Evolutionary conservation across 441 rosid genomes (phyloP).

Genomic region (Gossypium schwendimanii): DNA sequence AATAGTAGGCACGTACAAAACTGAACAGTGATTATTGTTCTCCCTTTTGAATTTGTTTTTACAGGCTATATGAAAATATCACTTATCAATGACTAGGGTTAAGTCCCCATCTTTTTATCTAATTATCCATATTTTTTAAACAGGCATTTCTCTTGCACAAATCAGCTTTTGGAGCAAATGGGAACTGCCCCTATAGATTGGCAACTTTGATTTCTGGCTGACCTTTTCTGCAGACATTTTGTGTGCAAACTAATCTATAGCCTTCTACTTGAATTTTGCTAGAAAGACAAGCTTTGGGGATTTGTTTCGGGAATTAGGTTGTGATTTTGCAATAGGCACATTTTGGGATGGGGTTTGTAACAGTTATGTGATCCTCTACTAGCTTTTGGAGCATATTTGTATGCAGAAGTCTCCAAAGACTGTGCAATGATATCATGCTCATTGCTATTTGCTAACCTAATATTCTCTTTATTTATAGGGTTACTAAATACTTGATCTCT

Average conservation of each 20-base stretch:
- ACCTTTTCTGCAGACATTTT: slow-evolving; percentile 3
- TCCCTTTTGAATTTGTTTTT: neutral
- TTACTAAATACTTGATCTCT: neutral
- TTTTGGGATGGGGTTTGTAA: neutral
- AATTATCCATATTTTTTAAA: neutral
- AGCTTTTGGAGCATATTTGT: slow-evolving; percentile 2
- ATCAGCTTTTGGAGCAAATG: slow-evolving; percentile 61
- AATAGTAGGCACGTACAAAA: neutral
- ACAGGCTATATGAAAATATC: neutral
- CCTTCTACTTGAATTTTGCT: slow-evolving; percentile 5
- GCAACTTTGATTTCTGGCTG: slow-evolving; percentile 48
- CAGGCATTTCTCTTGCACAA: slow-evolving; percentile 85
- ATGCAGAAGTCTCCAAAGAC: neutral
- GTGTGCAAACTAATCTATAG: neutral
- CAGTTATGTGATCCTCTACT: neutral
- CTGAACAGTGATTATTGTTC: neutral
- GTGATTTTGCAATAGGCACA: neutral
- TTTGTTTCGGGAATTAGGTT: neutral
- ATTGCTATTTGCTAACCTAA: neutral
- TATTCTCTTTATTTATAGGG: too few relatives aligned
- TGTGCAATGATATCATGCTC: slow-evolving; percentile 3
- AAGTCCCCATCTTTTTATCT: neutral
- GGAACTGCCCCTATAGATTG: slow-evolving; percentile 64
- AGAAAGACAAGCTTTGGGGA: slow-evolving; percentile 6
- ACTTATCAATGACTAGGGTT: neutral